Percentiles rank a stretch among this genome's conserved stretches.
These are phyloP conservation scores for Amanita thiersii DNA, from an alignment of 768 basidiomycete genomes.

Conservation along the genomic window DNA sequence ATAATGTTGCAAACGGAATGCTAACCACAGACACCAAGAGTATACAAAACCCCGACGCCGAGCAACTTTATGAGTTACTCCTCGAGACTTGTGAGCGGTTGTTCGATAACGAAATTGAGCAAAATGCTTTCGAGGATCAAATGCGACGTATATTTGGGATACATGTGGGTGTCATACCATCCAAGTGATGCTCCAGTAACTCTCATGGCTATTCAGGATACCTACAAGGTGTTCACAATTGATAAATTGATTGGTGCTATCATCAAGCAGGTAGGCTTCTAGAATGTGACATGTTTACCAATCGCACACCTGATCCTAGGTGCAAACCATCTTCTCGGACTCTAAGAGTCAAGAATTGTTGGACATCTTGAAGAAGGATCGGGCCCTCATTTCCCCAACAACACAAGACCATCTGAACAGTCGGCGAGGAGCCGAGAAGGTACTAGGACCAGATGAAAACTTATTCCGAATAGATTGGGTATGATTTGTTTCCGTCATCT, in stretches of 20 bases:
- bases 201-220: slow-evolving; percentile 34
- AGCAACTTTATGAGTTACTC: slow-evolving; percentile 74
- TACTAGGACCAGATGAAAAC: slow-evolving; percentile 70
- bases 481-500: slow-evolving; percentile 11
- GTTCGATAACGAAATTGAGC: slow-evolving; percentile 91
- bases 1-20: slow-evolving; percentile 15
- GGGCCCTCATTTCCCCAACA: slow-evolving; percentile 48
- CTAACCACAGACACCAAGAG: slow-evolving; percentile 20
- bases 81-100: slow-evolving; percentile 84
- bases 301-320: slow-evolving; percentile 23
- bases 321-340: slow-evolving; percentile 63
- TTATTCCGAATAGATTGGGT: slow-evolving; percentile 81
- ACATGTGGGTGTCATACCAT: slow-evolving; percentile 33
- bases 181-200: neutral
- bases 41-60: slow-evolving; percentile 33
- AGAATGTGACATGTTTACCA: neutral
- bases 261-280: slow-evolving; percentile 70
- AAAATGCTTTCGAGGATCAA: slow-evolving; percentile 82
- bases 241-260: slow-evolving; percentile 86
- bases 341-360: slow-evolving; percentile 65
- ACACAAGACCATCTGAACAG: slow-evolving; percentile 67
- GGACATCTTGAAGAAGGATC: slow-evolving; percentile 62
- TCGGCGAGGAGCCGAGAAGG: slow-evolving; percentile 59
- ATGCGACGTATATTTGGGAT: slow-evolving; percentile 84
- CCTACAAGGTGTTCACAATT: slow-evolving; percentile 87